Evolutionary conservation across 2,329 filamentous ascomycete species (phyloP).

Genomic region (Esteya vermicola): DNA sequence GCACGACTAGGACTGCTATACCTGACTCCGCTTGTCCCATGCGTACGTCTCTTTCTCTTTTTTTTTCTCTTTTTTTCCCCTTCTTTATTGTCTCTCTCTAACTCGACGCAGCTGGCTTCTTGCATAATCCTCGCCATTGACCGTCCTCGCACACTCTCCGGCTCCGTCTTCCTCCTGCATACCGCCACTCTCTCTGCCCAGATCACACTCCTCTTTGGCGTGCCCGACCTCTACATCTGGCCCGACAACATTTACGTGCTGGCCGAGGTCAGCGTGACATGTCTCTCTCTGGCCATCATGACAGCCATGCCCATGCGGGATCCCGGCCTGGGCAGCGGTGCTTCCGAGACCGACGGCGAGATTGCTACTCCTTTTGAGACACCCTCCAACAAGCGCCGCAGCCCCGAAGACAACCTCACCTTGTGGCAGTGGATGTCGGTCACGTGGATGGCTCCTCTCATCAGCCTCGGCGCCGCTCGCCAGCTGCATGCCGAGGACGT

Average conservation of each 20-base stretch:
- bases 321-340: constrained; percentile 32
- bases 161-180: constrained; percentile 15
- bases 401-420: constrained; percentile 65
- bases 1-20: constrained; percentile 14
- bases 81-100: not conserved
- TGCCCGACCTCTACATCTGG: constrained; percentile 17
- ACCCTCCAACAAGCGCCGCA: constrained; percentile 47
- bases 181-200: constrained; percentile 18
- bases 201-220: constrained; percentile 15
- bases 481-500: constrained; percentile 68
- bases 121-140: constrained; percentile 15
- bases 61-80: too few relatives aligned
- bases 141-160: constrained; percentile 16
- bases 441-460: constrained; percentile 67
- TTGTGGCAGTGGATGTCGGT: constrained; percentile 78
- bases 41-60: too few relatives aligned
- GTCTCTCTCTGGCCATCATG: constrained; percentile 36
- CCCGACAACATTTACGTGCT: constrained; percentile 12
- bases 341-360: not conserved
- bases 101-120: constrained; percentile 1
- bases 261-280: constrained; percentile 23
- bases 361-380: constrained; percentile 41
- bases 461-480: constrained; percentile 45
- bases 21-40: constrained; percentile 19
- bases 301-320: constrained; percentile 58